phyloP scores from a whole-genome alignment of 768 basidiomycete species.

The Leccinum sublutescens region DNA sequence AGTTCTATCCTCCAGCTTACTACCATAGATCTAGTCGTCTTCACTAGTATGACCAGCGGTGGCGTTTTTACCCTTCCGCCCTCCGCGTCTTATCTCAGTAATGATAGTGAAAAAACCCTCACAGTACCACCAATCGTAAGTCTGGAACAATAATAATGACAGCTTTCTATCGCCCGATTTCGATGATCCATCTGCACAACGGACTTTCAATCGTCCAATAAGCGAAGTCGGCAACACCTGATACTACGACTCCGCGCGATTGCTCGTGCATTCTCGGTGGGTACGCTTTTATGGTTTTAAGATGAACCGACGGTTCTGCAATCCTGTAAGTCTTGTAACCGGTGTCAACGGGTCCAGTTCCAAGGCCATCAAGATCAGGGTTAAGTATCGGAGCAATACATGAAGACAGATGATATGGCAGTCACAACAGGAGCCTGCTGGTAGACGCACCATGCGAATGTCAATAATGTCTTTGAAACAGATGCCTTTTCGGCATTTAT shows the following conservation, averaged over 20 bases:
- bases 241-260: not conserved
- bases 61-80: not conserved
- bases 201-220: not conserved
- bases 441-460: no score
- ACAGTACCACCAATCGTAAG: not conserved
- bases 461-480: no score
- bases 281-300: not conserved
- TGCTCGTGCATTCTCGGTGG: no score
- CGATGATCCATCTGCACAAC: not conserved
- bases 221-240: not conserved
- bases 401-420: not conserved
- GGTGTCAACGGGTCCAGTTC: not conserved
- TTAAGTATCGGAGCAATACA: not conserved
- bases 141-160: not conserved
- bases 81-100: not conserved
- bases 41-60: not conserved
- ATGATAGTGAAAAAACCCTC: not conserved
- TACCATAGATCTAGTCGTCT: constrained; percentile 9
- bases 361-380: not conserved
- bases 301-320: not conserved
- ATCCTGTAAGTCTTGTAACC: not conserved
- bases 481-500: no score
- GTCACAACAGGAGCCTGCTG: not conserved
- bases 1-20: constrained; percentile 5
- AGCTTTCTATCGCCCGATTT: not conserved